Percentiles rank a stretch among this genome's conserved stretches.
These are phyloP conservation scores for Septoria petroselini DNA, from an alignment of 2,329 filamentous ascomycete genomes.

Conservation along the genomic window DNA sequence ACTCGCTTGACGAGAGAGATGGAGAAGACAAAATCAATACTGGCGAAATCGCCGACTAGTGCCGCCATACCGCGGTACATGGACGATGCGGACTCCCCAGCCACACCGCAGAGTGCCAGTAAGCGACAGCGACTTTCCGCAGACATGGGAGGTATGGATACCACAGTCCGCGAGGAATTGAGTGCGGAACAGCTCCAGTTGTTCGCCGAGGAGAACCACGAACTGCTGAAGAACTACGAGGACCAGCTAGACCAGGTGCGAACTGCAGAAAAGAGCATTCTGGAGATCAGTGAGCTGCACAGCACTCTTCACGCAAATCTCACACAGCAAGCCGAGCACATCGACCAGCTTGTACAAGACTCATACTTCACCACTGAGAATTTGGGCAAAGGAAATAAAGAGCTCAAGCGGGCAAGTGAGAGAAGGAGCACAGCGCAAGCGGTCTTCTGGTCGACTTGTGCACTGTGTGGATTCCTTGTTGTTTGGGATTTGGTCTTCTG, in stretches of 20 bases:
- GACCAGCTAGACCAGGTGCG: slow-evolving; percentile 91
- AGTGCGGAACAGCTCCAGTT: slow-evolving; percentile 84
- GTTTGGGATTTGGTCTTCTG: slow-evolving; percentile 51
- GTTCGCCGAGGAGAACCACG: slow-evolving; percentile 89
- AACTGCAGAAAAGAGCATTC: slow-evolving; percentile 80
- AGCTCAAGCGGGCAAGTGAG: slow-evolving; percentile 76
- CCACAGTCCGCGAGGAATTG: slow-evolving; percentile 47
- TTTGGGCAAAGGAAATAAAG: slow-evolving; percentile 81
- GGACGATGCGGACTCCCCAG: slow-evolving; percentile 9
- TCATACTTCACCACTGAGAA: slow-evolving; percentile 80
- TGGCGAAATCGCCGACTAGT: slow-evolving; percentile 58
- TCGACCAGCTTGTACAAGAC: slow-evolving; percentile 83
- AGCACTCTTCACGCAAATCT: slow-evolving; percentile 84
- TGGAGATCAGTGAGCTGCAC: slow-evolving; percentile 91
- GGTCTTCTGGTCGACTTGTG: slow-evolving; percentile 48
- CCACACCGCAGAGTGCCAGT: neutral
- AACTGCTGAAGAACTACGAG: slow-evolving; percentile 90
- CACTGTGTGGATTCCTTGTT: slow-evolving; percentile 47
- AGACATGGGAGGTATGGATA: slow-evolving; percentile 10
- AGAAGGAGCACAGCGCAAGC: slow-evolving; percentile 50
- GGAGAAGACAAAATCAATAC: slow-evolving; percentile 82
- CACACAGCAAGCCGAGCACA: slow-evolving; percentile 79
- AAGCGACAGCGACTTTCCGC: slow-evolving; percentile 12
- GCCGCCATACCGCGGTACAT: slow-evolving; percentile 20
- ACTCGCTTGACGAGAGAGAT: slow-evolving; percentile 77